phyloP scores from a whole-genome alignment of 768 basidiomycete genomes.

The Gloeophyllum trabeum region DNA sequence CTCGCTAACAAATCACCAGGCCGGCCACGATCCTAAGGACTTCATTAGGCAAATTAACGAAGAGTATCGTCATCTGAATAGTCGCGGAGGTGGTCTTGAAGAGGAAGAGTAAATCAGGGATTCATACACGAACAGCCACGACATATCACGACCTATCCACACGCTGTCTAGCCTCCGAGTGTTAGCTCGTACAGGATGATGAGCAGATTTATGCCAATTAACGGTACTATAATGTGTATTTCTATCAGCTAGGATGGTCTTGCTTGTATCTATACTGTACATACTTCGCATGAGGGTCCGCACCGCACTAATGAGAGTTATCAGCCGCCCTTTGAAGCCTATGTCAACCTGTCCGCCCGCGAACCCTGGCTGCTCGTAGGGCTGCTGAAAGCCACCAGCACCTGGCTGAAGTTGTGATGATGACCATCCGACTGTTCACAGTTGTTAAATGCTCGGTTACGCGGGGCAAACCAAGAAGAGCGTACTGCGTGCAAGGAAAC shows the following conservation, averaged over 20 bases:
- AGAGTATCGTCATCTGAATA: conserved; percentile 46
- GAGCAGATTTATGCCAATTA: conserved; percentile 79
- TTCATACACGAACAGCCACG: neutral
- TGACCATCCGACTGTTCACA: conserved; percentile 75
- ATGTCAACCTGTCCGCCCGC: conserved; percentile 42
- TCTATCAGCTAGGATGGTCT: conserved; percentile 5
- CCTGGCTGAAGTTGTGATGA: conserved; percentile 48
- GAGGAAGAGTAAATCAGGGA: neutral
- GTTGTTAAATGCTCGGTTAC: conserved; percentile 1
- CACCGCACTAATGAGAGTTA: conserved; percentile 91
- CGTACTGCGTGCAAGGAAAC: conserved; percentile 88
- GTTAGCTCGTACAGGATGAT: conserved; percentile 82
- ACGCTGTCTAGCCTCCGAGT: conserved; percentile 38
- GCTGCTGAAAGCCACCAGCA: conserved; percentile 49
- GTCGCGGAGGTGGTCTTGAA: neutral
- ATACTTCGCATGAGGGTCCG: conserved; percentile 95
- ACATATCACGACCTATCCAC: neutral
- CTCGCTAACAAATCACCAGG: conserved; percentile 25
- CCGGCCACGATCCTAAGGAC: conserved; percentile 62
- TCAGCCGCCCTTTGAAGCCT: conserved; percentile 73
- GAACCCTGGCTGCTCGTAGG: conserved; percentile 57
- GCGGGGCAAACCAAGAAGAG: neutral
- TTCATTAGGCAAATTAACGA: conserved; percentile 71
- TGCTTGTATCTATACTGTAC: conserved; percentile 22
- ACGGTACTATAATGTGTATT: conserved; percentile 55